These are phyloP conservation scores for Cadophora sp. DNA, from an alignment of 2,329 filamentous ascomycete species.

Conservation along the genomic window DNA sequence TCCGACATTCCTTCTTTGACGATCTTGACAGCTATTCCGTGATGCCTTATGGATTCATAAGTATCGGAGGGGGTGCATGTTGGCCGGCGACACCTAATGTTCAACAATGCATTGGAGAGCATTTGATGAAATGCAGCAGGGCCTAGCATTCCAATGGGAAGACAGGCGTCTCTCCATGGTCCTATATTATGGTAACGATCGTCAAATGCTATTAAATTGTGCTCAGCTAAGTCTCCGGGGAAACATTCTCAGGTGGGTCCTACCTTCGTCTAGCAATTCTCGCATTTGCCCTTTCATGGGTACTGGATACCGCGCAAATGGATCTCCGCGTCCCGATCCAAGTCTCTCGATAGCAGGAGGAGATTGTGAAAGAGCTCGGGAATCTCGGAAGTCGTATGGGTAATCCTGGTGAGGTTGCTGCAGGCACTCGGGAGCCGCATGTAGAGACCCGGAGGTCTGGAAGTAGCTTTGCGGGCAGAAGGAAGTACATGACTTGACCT, in stretches of 20 bases:
- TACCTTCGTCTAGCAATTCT: conserved; percentile 29
- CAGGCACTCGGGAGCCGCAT: not conserved
- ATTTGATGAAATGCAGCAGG: conserved; percentile 26
- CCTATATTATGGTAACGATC: conserved; percentile 23
- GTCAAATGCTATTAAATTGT: conserved; percentile 25
- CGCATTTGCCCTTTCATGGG: conserved; percentile 20
- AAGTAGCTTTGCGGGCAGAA: not conserved
- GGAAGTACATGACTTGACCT: not conserved
- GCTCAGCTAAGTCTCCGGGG: not conserved
- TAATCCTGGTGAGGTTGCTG: not conserved
- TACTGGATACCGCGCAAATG: conserved; percentile 29
- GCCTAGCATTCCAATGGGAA: conserved; percentile 25
- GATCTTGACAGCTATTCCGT: conserved; percentile 23
- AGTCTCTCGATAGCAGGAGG: conserved; percentile 19
- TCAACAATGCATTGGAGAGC: conserved; percentile 25
- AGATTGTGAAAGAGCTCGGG: not conserved
- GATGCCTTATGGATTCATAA: conserved; percentile 23
- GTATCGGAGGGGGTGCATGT: conserved; percentile 2
- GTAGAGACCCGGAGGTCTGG: not conserved
- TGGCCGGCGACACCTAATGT: conserved; percentile 13
- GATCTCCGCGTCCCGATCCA: conserved; percentile 26
- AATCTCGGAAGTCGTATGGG: not conserved
- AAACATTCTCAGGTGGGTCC: not conserved
- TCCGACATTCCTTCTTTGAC: conserved; percentile 19
- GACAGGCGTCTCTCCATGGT: conserved; percentile 27